Evolutionary conservation across 2,329 filamentous ascomycete genomes (phyloP), one percentile per base, ranked within the genome.

Genomic region (Didymella exigua): DNA sequence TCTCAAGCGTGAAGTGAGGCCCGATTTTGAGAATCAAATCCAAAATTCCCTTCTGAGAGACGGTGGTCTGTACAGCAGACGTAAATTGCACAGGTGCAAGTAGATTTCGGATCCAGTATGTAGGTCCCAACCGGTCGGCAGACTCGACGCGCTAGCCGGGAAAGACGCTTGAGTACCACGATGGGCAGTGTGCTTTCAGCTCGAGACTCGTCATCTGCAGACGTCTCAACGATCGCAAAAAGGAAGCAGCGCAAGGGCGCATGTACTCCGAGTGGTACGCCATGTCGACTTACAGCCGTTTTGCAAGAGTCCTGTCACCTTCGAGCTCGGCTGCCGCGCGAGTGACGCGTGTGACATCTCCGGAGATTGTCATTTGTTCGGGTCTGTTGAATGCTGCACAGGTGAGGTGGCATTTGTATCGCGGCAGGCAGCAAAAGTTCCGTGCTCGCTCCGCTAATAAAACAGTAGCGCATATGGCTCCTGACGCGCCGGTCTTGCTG

Each of bases 71-170:
- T 0, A 81, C 41, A 1, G 79, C 79, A 42, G 79, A 71, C 10
- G 69, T 64, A 55, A 82, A 82, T 1, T 77, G 59, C 0, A 82
- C 79, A 2, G 79, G 70, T 5, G 71, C 62, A 1, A 70, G 58
- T 76, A 82, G 76, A 59, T 82, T 82, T 21, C 77, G 70, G 0
- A 56, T 65, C 80, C 79, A 82, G 63, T 81, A 81, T 0, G 40
- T 37, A 2, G 27, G 45, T 4, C 40, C 16, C 6, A 43, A 6
- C 11, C 30, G 40, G 26, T 33, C 41, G 4, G 36, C 27, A 37
- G 34, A 43, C 21, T 19, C 19, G 31, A 54, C 42, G 7, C 29
- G 30, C 19, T 27, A 8, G 4, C 56, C 58, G 14, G 51, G 38
- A 27, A 42, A 46, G 13, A 54, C 56, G 6, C 51, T 55, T 1